Evolutionary conservation across 2,329 filamentous ascomycete genomes (phyloP), one percentile per base, ranked within the genome.

Genomic region (Scytalidium lignicola): DNA sequence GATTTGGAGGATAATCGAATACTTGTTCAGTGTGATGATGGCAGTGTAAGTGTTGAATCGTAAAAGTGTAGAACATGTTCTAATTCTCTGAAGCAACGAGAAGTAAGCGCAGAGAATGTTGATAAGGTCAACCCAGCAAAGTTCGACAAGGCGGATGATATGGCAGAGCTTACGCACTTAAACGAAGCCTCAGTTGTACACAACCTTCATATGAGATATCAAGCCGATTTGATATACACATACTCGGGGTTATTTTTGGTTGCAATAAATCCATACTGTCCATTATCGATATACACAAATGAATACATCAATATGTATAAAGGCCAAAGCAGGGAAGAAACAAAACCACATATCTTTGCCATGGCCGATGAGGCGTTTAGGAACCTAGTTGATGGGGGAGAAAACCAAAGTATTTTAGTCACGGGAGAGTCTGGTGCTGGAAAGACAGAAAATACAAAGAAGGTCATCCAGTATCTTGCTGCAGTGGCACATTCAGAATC

Each of bases 71-170:
- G 41, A 4, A 8, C 4, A 19, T 7, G 19, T 44, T 39, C 54
- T 63, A 57, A 60, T 47, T 26, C 17, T 19, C 29, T 32, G 17
- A 58, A 93, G 83, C 90, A 96, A 82, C 85, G 90, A 58, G 88
- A 95, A 64, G 85, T 93, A 45, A 85, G 92, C 57, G 72, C 80
- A 46, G 91, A 97, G 61, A 86, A 83, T 60, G 90, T 96, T 58
- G 95, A 99, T 76, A 97, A 96, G 71, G 95, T 99, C 74, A 99
- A 99, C 70, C 93, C 93, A 43, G 92, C 92, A 63, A 99, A 99
- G 67, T 99, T 99, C 72, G 93, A 99, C 79, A 99, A 96, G 71
- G 92, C 92, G 56, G 90, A 95, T 72, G 95, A 99, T 69, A 99
- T 99, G 93, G 93, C 95, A 20, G 93, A 99, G 68, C 79, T 99